Percentiles rank a stretch among this genome's conserved stretches.
Evolutionary conservation across 148 eudicot species (phyloP).

Genomic region (Euryodendron excelsum): DNA sequence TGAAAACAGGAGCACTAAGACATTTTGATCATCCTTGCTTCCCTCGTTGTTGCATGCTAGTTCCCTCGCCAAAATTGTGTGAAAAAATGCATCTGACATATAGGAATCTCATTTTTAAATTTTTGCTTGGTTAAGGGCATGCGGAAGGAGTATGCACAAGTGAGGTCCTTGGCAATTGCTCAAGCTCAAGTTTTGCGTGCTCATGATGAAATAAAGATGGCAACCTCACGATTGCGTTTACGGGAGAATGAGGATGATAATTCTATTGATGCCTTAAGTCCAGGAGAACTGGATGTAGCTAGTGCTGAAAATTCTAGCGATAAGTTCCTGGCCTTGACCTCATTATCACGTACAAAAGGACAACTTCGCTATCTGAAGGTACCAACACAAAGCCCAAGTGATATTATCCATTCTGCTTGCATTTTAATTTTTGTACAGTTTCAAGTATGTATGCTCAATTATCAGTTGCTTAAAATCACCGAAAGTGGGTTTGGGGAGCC

Average conservation of each 20-base stretch:
- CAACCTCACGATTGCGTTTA: slow-evolving; percentile 87
- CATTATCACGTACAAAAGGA: slow-evolving; percentile 74
- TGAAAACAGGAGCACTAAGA: background rate
- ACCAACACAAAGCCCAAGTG: background rate
- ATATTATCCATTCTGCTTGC: background rate
- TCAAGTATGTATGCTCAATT: background rate
- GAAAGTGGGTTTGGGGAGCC: background rate
- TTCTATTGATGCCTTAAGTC: slow-evolving; percentile 74
- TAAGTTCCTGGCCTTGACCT: slow-evolving; percentile 59
- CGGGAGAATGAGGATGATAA: slow-evolving; percentile 65
- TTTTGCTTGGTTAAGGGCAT: slow-evolving; percentile 50
- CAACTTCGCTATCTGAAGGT: slow-evolving; percentile 95
- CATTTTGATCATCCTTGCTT: background rate
- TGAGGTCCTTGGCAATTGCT: slow-evolving; percentile 76
- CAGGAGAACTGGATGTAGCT: slow-evolving; percentile 78
- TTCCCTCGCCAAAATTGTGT: background rate
- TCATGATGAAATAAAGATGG: slow-evolving; percentile 97
- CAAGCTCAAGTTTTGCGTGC: slow-evolving; percentile 94
- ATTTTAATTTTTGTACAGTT: background rate
- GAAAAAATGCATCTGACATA: background rate
- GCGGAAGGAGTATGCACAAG: slow-evolving; percentile 92
- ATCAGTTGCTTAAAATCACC: background rate
- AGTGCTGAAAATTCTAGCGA: slow-evolving; percentile 76
- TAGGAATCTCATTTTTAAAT: background rate
- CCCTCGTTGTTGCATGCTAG: background rate